Evolutionary conservation across 2,329 filamentous ascomycete species (phyloP), one percentile per base, ranked within the genome.

Genomic region (Tolypocladium amazonense): DNA sequence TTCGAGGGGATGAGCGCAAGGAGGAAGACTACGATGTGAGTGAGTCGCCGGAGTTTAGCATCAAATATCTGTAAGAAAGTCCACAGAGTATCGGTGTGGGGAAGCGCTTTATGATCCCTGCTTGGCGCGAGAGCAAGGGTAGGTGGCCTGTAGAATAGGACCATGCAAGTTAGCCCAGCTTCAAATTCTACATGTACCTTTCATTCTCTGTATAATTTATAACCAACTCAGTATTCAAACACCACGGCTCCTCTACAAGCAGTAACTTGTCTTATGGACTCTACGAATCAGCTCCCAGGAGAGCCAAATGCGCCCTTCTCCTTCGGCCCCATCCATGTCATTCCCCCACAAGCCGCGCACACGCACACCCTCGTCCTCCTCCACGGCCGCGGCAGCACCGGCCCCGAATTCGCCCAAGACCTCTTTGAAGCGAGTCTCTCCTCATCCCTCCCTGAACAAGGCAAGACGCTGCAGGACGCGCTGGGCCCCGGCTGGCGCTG

Each of bases 41-140:
- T n/a, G 41, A 12, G 9, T 45, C 41, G 41, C 41, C n/a, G n/a
- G n/a, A n/a, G n/a, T 45, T 45, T 45, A 23, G n/a, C n/a, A 45
- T 45, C n/a, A 14, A 67, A 39, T 84, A 23, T 25, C 38, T 2
- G 35, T 37, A 37, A 11, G 35, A n/a, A 2, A 4, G 35, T 37
- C 35, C 12, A 14, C 4, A 2, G 35, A 11, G 3, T 14, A 14
- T 37, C 35, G 35, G 35, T 20, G 38, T 2, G 2, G 5, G 3
- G 15, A 20, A 20, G 38, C 18, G 2, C 30, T 33, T 33, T 33
- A 33, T 33, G 30, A 33, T 33, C 30, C 30, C 30, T 33, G 30
- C 30, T 33, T 33, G n/a, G n/a, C n/a, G n/a, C n/a, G n/a, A n/a
- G n/a, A n/a, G n/a, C n/a, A n/a, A n/a, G n/a, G n/a, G n/a, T n/a